Evolutionary conservation across 2,329 filamentous ascomycete genomes (phyloP), one percentile per base, ranked within the genome.

Genomic region (Scleromitrula shiraiana): DNA sequence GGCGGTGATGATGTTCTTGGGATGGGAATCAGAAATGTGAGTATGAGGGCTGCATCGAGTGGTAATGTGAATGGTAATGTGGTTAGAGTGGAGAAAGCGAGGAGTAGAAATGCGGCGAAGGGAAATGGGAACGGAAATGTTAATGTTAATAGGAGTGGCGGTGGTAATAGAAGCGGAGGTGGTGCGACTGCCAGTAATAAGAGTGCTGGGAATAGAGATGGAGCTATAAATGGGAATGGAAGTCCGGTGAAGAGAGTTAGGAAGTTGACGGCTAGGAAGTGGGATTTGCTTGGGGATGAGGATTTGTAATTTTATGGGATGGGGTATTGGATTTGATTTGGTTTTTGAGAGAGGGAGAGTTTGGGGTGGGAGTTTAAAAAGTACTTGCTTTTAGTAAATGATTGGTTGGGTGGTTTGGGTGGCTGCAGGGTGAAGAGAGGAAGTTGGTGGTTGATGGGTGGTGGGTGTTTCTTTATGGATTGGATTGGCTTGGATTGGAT

Each of bases 181-280:
- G 6, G 26, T 17, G 30, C 43, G 30, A 26, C 44, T 42, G 19
- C 29, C 12, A 39, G 24, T 20, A 39, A 37, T 6, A 26, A 46
- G 37, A 32, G 15, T 41, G 8, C 9, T 20, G 36, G 26, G 10
- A n/a, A 7, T 23, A 41, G n/a, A n/a, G n/a, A n/a, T n/a, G n/a
- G n/a, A n/a, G n/a, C n/a, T n/a, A n/a, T n/a, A n/a, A n/a, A n/a
- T n/a, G 36, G 15, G 22, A 20, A 20, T 24, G 38, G 40, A 22
- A 57, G 53, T 30, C 59, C 59, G 3, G 40, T 54, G 5, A 62
- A 62, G 52, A 62, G 59, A 37, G 54, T 62, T 27, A 56, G 53
- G 49, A 63, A 62, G 46, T 38, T 62, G 40, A 53, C 54, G 9
- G 46, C 56, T 7, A 59, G 49, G 49, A 64, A 61, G 43, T 64